These are phyloP conservation scores for Gastrolobium bilobum DNA, from an alignment of 306 rosid species.

Conservation along the genomic window DNA sequence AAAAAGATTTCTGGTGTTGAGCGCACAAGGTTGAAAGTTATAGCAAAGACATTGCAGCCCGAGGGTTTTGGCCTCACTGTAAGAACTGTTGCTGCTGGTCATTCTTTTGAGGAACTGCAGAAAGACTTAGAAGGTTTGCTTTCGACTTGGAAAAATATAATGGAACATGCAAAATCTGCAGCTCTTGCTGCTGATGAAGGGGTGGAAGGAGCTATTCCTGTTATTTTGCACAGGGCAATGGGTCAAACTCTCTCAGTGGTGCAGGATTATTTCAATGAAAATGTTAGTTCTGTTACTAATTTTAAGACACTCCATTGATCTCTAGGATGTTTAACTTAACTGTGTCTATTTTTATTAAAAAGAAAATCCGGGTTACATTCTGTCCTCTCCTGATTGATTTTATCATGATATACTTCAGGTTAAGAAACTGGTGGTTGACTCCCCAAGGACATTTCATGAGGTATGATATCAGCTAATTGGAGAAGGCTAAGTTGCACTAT, in stretches of 20 bases:
- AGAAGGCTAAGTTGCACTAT: conserved; percentile 33
- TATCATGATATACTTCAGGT: conserved; percentile 65
- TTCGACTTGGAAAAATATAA: conserved; percentile 86
- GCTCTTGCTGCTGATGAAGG: conserved; percentile 99
- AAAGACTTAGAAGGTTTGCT: conserved; percentile 88
- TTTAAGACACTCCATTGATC: conserved; percentile 35
- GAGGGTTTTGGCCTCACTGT: conserved; percentile 94
- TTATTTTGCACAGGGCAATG: conserved; percentile 89
- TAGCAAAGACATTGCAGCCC: conserved; percentile 96
- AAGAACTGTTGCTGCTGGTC: conserved; percentile 96
- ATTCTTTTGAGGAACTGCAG: conserved; percentile 87
- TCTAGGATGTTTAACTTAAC: conserved; percentile 11
- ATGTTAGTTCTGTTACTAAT: conserved; percentile 59
- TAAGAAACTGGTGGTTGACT: conserved; percentile 90
- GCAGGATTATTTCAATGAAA: conserved; percentile 92
- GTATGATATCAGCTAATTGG: conserved; percentile 54
- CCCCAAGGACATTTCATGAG: conserved; percentile 96
- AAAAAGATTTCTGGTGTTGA: conserved; percentile 82
- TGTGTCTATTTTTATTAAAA: conserved; percentile 23
- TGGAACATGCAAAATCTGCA: conserved; percentile 89
- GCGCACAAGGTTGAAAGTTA: conserved; percentile 90
- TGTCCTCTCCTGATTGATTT: conserved; percentile 50
- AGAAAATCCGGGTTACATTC: conserved; percentile 21
- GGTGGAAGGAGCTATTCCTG: conserved; percentile 92
- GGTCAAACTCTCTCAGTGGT: conserved; percentile 98